Evolutionary conservation across 495 filamentous ascomycete species (phyloP), one percentile per base, ranked within the genome.

Genomic region (Penicillium verhagenii): DNA sequence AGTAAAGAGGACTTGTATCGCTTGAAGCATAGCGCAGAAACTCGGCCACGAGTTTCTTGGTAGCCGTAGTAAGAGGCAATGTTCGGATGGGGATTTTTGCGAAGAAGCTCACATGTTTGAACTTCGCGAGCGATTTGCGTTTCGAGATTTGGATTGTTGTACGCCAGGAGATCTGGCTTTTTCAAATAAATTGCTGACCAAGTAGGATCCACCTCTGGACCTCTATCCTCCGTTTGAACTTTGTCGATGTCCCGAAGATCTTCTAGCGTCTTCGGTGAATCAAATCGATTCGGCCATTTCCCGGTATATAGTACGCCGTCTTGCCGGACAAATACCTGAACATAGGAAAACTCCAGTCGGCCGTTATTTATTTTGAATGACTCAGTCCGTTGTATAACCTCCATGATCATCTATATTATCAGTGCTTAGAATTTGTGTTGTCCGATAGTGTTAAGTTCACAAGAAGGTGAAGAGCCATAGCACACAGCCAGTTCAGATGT

Each of bases 51-150:
- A 33, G 29, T 33, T 3, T 33, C 29, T 13, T 33, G 7, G 10
- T 13, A 1, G 19, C 61, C 68, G 50, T 71, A 69, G 54, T 75
- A 74, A 28, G 50, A 48, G 37, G 73, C 61, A 45, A 73, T 72
- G 52, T 72, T 69, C 14, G 65, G 72, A 54, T 77, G 69, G 16
- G 72, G 71, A 44, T 70, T 66, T 47, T 43, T 23, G 53, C 70
- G 42, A 29, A 72, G 68, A 7, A 73, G 64, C 54, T 72, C 53
- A 53, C 64, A 72, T 28, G 52, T 59, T 43, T 60, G 51, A 42
- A 57, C 48, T 58, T 70, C 26, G 26, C 2, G 26, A 9, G 26
- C 26, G 26, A 28, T 28, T 28, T 28, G 26, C 2, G 6, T 28
- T 6, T 3, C 6, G 26, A 28, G 26, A 28, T 28, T 9, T 28